A percentile compares a stretch with the other conserved stretches of the same genome.
Conservation (phyloP, 192 early-diverging fungal species). For the Umbelopsis ramanniana region DNA sequence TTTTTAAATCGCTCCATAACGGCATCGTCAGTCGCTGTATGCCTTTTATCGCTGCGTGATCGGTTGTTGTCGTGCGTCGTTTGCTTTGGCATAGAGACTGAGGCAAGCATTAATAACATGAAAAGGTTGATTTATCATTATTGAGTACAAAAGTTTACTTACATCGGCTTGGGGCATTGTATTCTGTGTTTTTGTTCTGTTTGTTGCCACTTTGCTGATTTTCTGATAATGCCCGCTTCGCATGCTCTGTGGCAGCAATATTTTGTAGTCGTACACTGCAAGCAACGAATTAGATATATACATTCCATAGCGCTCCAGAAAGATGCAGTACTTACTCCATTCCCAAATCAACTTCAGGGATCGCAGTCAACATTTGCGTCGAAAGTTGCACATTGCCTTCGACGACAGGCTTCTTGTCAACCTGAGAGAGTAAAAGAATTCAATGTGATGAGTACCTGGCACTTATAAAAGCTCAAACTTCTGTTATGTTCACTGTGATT, state of each 20-base stretch:
- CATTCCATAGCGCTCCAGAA: not conserved
- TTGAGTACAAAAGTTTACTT: slow-evolving; percentile 27
- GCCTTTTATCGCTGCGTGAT: slow-evolving; percentile 52
- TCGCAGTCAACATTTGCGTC: slow-evolving; percentile 86
- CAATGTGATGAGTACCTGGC: not conserved
- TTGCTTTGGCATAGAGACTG: slow-evolving; percentile 1
- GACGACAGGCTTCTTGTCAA: slow-evolving; percentile 64
- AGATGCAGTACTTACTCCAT: slow-evolving; percentile 58
- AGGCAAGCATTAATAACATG: slow-evolving; percentile 28
- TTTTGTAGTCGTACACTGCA: slow-evolving; percentile 66
- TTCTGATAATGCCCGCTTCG: slow-evolving; percentile 66
- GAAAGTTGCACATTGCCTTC: slow-evolving; percentile 90
- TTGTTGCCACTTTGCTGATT: slow-evolving; percentile 30
- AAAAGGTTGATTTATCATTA: not conserved
- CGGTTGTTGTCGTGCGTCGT: slow-evolving; percentile 23
- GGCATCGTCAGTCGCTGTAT: slow-evolving; percentile 85
- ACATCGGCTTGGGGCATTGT: slow-evolving; percentile 18
- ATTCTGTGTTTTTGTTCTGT: slow-evolving; percentile 25
- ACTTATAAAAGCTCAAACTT: not conserved
- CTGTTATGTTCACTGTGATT: not conserved
- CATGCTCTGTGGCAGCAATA: slow-evolving; percentile 81
- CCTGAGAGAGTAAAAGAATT: slow-evolving; percentile 27
- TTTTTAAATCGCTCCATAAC: slow-evolving; percentile 87
- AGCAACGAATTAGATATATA: slow-evolving; percentile 15
- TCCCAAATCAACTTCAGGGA: slow-evolving; percentile 91